These are phyloP conservation scores for Yarrowia deformans DNA, from an alignment of 805 yeast genomes.

Conservation along the genomic window DNA sequence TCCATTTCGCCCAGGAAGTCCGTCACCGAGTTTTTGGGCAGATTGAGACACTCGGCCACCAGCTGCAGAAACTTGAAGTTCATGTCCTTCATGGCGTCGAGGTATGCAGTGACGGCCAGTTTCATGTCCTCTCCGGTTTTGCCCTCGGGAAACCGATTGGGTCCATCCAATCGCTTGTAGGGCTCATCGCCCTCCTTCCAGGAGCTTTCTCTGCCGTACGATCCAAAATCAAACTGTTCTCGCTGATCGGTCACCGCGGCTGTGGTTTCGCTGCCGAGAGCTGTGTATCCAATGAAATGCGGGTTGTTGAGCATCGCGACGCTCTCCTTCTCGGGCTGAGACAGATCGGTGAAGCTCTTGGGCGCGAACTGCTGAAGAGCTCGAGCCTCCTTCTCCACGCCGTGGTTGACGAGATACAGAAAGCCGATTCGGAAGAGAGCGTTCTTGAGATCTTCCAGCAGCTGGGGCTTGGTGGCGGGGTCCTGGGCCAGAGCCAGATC, in stretches of 20 bases:
- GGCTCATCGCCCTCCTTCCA: conserved; percentile 51
- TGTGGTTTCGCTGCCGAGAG: conserved; percentile 65
- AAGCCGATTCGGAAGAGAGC: conserved; percentile 67
- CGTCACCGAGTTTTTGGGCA: conserved; percentile 56
- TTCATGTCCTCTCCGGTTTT: conserved; percentile 55
- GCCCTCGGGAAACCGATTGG: conserved; percentile 62
- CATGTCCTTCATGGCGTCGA: conserved; percentile 57
- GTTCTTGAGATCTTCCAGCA: conserved; percentile 52
- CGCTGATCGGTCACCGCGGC: conserved; percentile 63
- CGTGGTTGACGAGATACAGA: conserved; percentile 59
- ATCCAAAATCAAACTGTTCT: conserved; percentile 68
- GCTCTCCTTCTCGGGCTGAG: conserved; percentile 55
- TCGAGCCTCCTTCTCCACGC: conserved; percentile 53
- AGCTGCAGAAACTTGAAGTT: conserved; percentile 55
- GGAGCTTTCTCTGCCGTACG: conserved; percentile 53
- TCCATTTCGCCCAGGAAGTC: conserved; percentile 59
- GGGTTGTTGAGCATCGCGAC: conserved; percentile 64
- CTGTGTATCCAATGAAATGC: conserved; percentile 65
- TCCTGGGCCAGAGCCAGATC: conserved; percentile 56
- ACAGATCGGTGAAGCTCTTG: conserved; percentile 56
- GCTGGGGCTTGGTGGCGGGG: conserved; percentile 54
- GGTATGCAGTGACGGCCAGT: conserved; percentile 53
- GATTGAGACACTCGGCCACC: conserved; percentile 64
- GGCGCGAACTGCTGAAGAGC: conserved; percentile 54
- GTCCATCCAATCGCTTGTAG: conserved; percentile 59